Conservation (phyloP, 2,329 filamentous ascomycete genomes). For the Gaeumannomyces tritici region DNA sequence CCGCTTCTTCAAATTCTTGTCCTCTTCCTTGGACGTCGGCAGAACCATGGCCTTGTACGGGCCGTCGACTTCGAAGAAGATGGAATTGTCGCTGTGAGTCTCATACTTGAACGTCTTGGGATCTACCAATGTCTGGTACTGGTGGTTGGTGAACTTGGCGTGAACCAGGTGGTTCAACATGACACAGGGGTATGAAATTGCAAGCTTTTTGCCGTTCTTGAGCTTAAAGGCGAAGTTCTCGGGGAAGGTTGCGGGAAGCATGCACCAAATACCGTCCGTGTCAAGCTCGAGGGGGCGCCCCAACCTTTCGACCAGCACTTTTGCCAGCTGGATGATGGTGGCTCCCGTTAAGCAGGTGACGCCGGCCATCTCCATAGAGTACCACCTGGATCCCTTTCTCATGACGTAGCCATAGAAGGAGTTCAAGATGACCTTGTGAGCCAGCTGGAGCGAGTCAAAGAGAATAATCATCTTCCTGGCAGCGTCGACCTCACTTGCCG, state of each 20-base stretch:
- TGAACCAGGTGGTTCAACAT: slow-evolving; percentile 99
- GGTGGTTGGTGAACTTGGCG: slow-evolving; percentile 88
- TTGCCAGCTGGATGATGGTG: slow-evolving; percentile 92
- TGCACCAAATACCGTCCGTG: slow-evolving; percentile 99
- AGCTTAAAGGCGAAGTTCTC: slow-evolving; percentile 94
- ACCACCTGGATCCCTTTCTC: slow-evolving; percentile 98
- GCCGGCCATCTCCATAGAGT: slow-evolving; percentile 98
- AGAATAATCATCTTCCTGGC: slow-evolving; percentile 98
- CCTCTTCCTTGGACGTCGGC: slow-evolving; percentile 95
- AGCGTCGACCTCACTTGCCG: slow-evolving; percentile 69
- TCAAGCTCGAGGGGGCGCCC: slow-evolving; percentile 89
- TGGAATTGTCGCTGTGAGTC: slow-evolving; percentile 96
- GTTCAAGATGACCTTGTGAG: slow-evolving; percentile 98
- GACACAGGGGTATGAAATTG: slow-evolving; percentile 96
- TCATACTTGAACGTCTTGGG: slow-evolving; percentile 77
- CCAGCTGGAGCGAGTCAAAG: slow-evolving; percentile 90
- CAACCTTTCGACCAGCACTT: slow-evolving; percentile 85
- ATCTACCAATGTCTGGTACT: slow-evolving; percentile 87
- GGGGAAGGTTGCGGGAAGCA: slow-evolving; percentile 89
- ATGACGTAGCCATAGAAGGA: slow-evolving; percentile 99
- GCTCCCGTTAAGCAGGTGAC: slow-evolving; percentile 96
- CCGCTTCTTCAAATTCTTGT: slow-evolving; percentile 98
- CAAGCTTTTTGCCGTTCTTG: slow-evolving; percentile 90
- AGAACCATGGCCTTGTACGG: slow-evolving; percentile 97
- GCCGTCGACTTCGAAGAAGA: slow-evolving; percentile 98